Percentiles rank a stretch among this genome's conserved stretches.
phyloP scores from a whole-genome alignment of 176 grass and related monocot genomes.

The Hsuehochloa calcarea region DNA sequence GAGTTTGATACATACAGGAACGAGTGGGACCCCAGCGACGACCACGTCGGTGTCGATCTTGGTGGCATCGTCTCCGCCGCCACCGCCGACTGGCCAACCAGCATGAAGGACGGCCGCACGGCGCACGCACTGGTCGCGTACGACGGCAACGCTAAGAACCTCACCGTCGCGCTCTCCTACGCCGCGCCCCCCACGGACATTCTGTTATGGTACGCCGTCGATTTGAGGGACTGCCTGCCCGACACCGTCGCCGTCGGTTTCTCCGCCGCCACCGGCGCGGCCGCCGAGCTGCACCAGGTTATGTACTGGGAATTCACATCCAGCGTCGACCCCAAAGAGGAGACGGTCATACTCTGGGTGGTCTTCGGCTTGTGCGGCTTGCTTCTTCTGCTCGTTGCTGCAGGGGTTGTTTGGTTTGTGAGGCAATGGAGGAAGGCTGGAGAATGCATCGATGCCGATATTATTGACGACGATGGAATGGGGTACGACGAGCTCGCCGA shows the following conservation, averaged over 20 bases:
- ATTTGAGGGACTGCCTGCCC: conserved; percentile 55
- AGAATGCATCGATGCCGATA: conserved; percentile 23
- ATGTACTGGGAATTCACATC: conserved; percentile 79
- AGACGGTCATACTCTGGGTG: conserved; percentile 39
- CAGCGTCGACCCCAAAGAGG: conserved; percentile 43
- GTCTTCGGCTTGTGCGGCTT: conserved; percentile 29
- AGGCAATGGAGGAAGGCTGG: conserved; percentile 46
- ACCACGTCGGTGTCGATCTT: conserved; percentile 73
- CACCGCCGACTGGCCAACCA: conserved; percentile 45
- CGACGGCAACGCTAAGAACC: conserved; percentile 44
- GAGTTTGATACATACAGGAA: conserved; percentile 81
- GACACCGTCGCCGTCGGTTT: conserved; percentile 63
- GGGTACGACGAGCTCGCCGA: conserved; percentile 57
- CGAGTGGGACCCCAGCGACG: conserved; percentile 55
- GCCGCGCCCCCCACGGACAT: conserved; percentile 31
- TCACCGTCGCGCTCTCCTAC: conserved; percentile 75
- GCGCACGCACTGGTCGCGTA: conserved; percentile 70
- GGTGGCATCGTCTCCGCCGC: conserved; percentile 46
- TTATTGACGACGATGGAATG: conserved; percentile 28
- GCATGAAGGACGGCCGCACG: conserved; percentile 57
- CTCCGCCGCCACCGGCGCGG: conserved; percentile 66
- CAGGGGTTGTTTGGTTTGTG: conserved; percentile 51
- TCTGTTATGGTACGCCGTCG: conserved; percentile 46
- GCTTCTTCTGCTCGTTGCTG: conserved; percentile 34
- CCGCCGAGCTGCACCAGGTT: conserved; percentile 67